These are phyloP conservation scores for Zelonia costaricensis DNA, from an alignment of 208 protist genomes.

Conservation along the genomic window DNA sequence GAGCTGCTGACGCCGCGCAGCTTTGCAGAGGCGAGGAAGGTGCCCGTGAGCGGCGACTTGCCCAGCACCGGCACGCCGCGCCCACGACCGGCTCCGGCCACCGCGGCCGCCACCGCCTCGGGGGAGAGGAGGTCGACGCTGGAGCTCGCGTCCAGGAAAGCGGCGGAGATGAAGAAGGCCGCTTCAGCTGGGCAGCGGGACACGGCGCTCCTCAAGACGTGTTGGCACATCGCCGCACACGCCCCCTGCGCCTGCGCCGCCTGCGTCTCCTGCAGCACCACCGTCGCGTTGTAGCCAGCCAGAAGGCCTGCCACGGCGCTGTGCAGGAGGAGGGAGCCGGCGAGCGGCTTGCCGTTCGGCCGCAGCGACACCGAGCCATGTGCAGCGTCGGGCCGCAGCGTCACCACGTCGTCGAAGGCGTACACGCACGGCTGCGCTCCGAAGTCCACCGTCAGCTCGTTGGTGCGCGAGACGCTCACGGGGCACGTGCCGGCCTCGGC, in stretches of 20 bases:
- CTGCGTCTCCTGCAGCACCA: slow-evolving; percentile 33
- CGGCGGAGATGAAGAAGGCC: slow-evolving; percentile 27
- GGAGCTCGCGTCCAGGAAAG: slow-evolving; percentile 9
- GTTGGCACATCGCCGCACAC: slow-evolving; percentile 19
- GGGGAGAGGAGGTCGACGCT: slow-evolving; percentile 22
- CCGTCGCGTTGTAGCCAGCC: slow-evolving; percentile 28
- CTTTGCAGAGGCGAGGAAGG: slow-evolving; percentile 13
- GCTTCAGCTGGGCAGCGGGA: slow-evolving; percentile 19
- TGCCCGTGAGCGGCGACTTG: slow-evolving; percentile 33
- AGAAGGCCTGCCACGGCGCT: slow-evolving; percentile 23
- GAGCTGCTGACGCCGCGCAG: background rate
- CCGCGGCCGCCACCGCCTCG: background rate
- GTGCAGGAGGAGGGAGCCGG: slow-evolving; percentile 12
- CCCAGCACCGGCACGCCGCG: slow-evolving; percentile 12
- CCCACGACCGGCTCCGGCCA: background rate
- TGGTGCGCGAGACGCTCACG: background rate
- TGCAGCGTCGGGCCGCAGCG: background rate
- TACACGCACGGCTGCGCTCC: slow-evolving; percentile 5
- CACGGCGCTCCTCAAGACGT: slow-evolving; percentile 15
- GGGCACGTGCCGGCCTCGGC: background rate
- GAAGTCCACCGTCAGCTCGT: slow-evolving; percentile 16
- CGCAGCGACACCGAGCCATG: slow-evolving; percentile 4
- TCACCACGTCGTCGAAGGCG: slow-evolving; percentile 31
- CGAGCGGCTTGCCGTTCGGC: slow-evolving; percentile 13
- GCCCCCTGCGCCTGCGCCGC: slow-evolving; percentile 14